Base-by-base conservation (phyloP, 371 early-diverging fungal species). In the Apophysomyces elegans region DNA sequence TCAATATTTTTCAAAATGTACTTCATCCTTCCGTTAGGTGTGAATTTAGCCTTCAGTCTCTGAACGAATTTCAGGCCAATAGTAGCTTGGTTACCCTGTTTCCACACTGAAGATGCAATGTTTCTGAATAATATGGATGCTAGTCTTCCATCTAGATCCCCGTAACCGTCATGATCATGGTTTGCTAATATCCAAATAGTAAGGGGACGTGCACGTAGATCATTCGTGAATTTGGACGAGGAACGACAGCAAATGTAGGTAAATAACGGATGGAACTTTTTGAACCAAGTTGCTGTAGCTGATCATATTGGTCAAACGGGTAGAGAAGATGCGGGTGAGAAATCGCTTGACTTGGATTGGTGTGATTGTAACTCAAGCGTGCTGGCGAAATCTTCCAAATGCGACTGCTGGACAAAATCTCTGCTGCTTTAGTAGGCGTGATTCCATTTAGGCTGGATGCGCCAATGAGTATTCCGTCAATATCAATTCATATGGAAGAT, bases 241-340 rank as follows among this genome's bases (percentile, higher is more conserved):
- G 62, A 64, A 43, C 64, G 46, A 35, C 63, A 68, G 50, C 61
- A 63, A 54, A 64, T 54, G 57, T 61, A 64, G 18, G 64, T 68
- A 44, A 63, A 64, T 45, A 62, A 4, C 57, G 54, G 46, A 63
- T 68, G 39, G 45, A 68, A 64, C 39, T 59, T 66, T 38, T 66
- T 38, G 61, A 63, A 45, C 64, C 35, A 50, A 64, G 44, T 60
- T 64, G 58, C 35, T 58, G 64, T 37, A 68, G 16, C 36, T 71
- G 64, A n/a, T 58, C 64, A 61, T 61, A 58, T 39, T 64, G 61
- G 61, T 69, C 62, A 44, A 69, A 69, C 11, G 62, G 64, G 64
- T 69, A 64, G 32, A 69, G 65, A n/a, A 68, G 47, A 47, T 46
- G 32, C 60, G 61, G 61, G 6, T 50, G 21, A 63, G 62, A 69